These are phyloP conservation scores for Waltiozyma sp. DNA, from an alignment of 1,139 yeast genomes.

Conservation along the genomic window DNA sequence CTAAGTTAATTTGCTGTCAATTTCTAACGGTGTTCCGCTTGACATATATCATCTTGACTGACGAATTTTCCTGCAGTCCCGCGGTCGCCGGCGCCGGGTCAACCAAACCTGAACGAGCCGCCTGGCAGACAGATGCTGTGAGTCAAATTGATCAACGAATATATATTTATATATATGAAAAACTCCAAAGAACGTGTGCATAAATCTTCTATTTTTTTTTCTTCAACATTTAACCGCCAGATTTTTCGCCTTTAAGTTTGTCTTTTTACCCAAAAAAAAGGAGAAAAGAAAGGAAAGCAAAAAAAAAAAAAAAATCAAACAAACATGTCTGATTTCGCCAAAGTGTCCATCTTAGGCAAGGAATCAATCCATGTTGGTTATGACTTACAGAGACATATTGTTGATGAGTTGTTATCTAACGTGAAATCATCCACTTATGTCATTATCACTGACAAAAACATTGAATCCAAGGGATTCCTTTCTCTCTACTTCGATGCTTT, in stretches of 20 bases:
- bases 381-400: conserved; percentile 67
- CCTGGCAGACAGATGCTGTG: background rate
- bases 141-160: too few species aligned
- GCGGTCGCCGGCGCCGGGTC: too few species aligned
- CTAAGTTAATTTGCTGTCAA: background rate
- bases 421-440: conserved; percentile 86
- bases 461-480: conserved; percentile 58
- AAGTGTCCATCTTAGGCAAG: conserved; percentile 66
- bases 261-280: background rate
- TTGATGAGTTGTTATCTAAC: conserved; percentile 48
- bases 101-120: too few species aligned
- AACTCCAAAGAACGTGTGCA: background rate
- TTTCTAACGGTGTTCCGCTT: background rate
- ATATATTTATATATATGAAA: background rate
- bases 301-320: background rate
- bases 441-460: conserved; percentile 76
- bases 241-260: too few species aligned
- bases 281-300: too few species aligned
- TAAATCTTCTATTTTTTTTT: too few species aligned
- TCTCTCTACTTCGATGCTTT: conserved; percentile 28
- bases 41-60: background rate
- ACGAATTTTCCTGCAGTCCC: too few species aligned
- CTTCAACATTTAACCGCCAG: too few species aligned
- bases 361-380: conserved; percentile 90
- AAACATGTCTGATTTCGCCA: conserved; percentile 19